A percentile compares a stretch with the other conserved stretches of the same genome.
Conservation (phyloP, 1,139 yeast species). For the Scheffersomyces quercinus region DNA sequence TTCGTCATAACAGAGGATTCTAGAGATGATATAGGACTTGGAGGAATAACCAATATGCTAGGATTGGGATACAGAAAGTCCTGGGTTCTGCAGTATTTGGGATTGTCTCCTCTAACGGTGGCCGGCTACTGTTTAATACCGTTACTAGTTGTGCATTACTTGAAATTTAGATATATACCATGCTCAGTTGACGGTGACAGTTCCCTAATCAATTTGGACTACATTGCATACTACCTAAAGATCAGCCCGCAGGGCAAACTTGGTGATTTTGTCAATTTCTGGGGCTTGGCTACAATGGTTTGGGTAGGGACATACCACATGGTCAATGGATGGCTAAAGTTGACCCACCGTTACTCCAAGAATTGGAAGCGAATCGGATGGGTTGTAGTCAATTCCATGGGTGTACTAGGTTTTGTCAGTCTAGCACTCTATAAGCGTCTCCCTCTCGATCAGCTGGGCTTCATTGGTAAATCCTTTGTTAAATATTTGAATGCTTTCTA, state of each 20-base stretch:
- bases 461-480: conserved; percentile 29
- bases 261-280: conserved; percentile 23
- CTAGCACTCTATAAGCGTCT: conserved; percentile 22
- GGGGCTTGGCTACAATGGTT: conserved; percentile 21
- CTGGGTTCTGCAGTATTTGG: conserved; percentile 34
- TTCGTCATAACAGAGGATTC: conserved; percentile 25
- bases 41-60: conserved; percentile 54
- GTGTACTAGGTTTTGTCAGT: conserved; percentile 26
- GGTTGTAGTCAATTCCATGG: conserved; percentile 24
- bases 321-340: conserved; percentile 37
- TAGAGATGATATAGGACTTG: conserved; percentile 55
- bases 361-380: conserved; percentile 39
- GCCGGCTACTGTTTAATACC: conserved; percentile 60
- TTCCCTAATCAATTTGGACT: conserved; percentile 55
- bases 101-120: conserved; percentile 51
- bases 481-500: conserved; percentile 21
- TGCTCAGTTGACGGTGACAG: conserved; percentile 62
- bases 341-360: conserved; percentile 26
- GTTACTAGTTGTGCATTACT: conserved; percentile 47
- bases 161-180: conserved; percentile 53
- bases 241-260: conserved; percentile 15
- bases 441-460: conserved; percentile 23
- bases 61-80: conserved; percentile 57
- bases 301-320: conserved; percentile 35
- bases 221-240: conserved; percentile 46